A percentile compares a stretch with the other conserved stretches of the same genome.
Evolutionary conservation across 257 asterid species (phyloP).

Genomic region (Rubia yunnanensis): DNA sequence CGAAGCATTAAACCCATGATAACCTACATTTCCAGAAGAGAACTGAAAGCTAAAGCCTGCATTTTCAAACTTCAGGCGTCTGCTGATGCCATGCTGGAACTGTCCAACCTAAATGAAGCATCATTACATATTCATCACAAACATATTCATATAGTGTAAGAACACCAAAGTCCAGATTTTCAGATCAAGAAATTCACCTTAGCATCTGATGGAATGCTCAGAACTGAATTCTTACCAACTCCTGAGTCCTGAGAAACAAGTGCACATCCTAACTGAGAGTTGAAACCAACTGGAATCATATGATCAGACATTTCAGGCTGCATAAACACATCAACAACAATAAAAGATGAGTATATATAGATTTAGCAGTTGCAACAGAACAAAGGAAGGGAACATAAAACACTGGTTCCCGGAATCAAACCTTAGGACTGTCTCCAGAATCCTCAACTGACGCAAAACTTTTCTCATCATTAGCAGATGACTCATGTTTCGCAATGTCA

Average conservation of each 20-base stretch:
- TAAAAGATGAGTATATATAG: neutral
- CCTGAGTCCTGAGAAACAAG: conserved; percentile 20
- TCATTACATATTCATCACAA: conserved; percentile 13
- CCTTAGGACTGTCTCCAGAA: conserved; percentile 5
- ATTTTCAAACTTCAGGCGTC: conserved; percentile 66
- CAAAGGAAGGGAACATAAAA: neutral
- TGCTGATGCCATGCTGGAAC: conserved; percentile 34
- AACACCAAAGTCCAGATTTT: neutral
- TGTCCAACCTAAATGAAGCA: conserved; percentile 37
- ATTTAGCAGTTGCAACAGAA: too few relatives aligned
- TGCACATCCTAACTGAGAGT: neutral
- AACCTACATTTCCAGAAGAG: conserved; percentile 18
- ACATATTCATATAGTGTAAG: neutral
- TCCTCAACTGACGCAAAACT: conserved; percentile 14
- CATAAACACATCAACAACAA: neutral
- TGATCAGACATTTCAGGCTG: conserved; percentile 15
- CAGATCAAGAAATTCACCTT: conserved; percentile 7
- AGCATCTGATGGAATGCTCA: neutral
- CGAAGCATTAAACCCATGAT: conserved; percentile 11
- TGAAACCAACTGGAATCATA: conserved; percentile 11
- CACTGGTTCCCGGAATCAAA: neutral
- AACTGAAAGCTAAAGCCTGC: conserved; percentile 20
- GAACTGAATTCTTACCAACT: conserved; percentile 18
- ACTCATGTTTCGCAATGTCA: neutral
- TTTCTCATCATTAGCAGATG: conserved; percentile 13